Evolutionary conservation across 1,139 yeast species (phyloP).

Genomic region (Taphrina pruni): DNA sequence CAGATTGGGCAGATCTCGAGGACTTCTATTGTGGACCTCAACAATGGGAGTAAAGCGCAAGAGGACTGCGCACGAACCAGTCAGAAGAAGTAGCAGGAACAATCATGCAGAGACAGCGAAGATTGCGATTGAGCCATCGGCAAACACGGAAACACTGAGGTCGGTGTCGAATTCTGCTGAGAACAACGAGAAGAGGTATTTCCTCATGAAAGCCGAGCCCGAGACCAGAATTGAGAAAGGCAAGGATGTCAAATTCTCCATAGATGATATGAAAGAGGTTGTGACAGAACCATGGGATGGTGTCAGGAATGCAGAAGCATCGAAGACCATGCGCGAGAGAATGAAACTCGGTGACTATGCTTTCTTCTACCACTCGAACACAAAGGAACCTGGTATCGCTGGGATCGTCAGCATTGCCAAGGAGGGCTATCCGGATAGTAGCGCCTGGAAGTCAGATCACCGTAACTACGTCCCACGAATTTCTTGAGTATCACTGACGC

Average conservation of each 20-base stretch:
- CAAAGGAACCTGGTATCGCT: constrained; percentile 61
- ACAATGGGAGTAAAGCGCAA: constrained; percentile 1
- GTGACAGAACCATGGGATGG: constrained; percentile 62
- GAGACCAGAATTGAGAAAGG: constrained; percentile 58
- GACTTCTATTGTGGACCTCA: neutral
- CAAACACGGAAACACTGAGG: no score
- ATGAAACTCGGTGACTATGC: constrained; percentile 58
- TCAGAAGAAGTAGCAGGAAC: neutral
- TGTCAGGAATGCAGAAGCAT: constrained; percentile 63
- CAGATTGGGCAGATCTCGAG: neutral
- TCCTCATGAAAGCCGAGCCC: constrained; percentile 65
- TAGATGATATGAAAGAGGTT: constrained; percentile 55
- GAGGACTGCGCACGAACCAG: neutral
- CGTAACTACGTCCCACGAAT: neutral
- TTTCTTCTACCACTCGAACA: constrained; percentile 62
- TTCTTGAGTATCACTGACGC: constrained; percentile 49
- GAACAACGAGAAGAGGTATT: constrained; percentile 48
- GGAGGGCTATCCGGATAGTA: constrained; percentile 56
- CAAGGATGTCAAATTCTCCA: constrained; percentile 58
- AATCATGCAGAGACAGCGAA: no score
- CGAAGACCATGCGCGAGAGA: constrained; percentile 56
- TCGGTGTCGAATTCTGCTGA: neutral
- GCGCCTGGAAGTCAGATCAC: constrained; percentile 44
- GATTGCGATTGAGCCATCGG: no score
- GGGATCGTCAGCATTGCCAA: constrained; percentile 56